phyloP scores from a whole-genome alignment of 2,329 filamentous ascomycete species.

The Monosporascus sp. region DNA sequence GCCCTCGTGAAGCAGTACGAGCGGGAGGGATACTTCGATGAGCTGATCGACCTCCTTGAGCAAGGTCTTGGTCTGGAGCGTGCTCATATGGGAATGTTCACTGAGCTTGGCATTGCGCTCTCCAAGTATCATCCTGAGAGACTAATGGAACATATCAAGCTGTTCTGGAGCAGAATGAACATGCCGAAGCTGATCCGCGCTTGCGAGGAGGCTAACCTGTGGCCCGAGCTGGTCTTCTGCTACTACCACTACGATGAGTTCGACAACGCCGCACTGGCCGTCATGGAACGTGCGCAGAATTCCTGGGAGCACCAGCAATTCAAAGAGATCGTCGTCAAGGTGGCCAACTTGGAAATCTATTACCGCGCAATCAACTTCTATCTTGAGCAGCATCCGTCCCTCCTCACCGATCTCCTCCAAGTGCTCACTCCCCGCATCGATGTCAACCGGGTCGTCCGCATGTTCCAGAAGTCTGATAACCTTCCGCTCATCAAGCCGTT shows the following conservation, averaged over 20 bases:
- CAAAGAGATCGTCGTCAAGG: slow-evolving; percentile 98
- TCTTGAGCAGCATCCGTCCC: slow-evolving; percentile 90
- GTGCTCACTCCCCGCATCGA: slow-evolving; percentile 89
- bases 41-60: slow-evolving; percentile 90
- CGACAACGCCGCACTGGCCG: slow-evolving; percentile 92
- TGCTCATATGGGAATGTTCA: slow-evolving; percentile 97
- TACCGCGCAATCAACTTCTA: slow-evolving; percentile 97
- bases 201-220: slow-evolving; percentile 89
- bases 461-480: slow-evolving; percentile 98
- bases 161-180: slow-evolving; percentile 98
- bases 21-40: slow-evolving; percentile 94
- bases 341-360: slow-evolving; percentile 97
- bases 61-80: slow-evolving; percentile 90
- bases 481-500: slow-evolving; percentile 98
- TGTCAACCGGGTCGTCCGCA: slow-evolving; percentile 97
- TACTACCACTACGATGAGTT: slow-evolving; percentile 98
- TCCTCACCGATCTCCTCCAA: slow-evolving; percentile 93
- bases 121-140: slow-evolving; percentile 93
- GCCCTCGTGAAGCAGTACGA: slow-evolving; percentile 96
- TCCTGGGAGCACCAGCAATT: slow-evolving; percentile 99
- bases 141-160: slow-evolving; percentile 96
- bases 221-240: slow-evolving; percentile 96
- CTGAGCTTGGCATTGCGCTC: slow-evolving; percentile 82
- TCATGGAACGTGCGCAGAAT: slow-evolving; percentile 96
- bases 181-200: slow-evolving; percentile 94